These are phyloP conservation scores for Nicotiana obtusifolia DNA, from an alignment of 257 asterid species.

Conservation along the genomic window DNA sequence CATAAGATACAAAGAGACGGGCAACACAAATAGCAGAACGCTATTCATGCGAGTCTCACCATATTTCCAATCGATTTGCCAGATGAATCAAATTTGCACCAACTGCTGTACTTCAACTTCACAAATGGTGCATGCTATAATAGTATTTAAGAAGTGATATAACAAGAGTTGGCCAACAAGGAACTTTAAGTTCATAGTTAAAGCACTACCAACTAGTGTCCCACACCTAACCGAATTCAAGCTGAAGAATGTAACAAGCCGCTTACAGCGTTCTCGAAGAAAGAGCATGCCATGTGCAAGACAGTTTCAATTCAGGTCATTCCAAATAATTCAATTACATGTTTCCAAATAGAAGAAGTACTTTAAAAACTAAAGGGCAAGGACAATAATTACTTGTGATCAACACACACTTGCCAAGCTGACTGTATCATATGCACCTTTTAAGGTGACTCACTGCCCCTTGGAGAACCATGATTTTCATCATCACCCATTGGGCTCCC, in stretches of 20 bases:
- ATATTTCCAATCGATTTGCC: not conserved
- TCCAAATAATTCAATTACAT: not conserved
- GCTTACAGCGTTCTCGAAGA: not conserved
- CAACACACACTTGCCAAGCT: not conserved
- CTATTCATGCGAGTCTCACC: not conserved
- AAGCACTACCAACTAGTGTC: not conserved
- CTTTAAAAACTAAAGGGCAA: not conserved
- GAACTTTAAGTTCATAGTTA: not conserved
- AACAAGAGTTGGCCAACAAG: not conserved
- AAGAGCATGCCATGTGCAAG: not conserved
- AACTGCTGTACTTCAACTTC: not conserved
- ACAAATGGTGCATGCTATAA: not conserved
- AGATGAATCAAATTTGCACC: not conserved
- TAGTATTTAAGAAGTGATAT: not conserved
- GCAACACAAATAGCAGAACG: not conserved
- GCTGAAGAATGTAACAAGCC: not conserved
- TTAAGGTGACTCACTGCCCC: conserved; percentile 38
- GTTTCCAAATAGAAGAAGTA: not conserved
- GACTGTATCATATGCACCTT: not conserved
- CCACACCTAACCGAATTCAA: not conserved
- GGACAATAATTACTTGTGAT: not conserved
- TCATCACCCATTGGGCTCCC: conserved; percentile 19
- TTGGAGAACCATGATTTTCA: conserved; percentile 35
- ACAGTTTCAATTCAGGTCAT: not conserved
- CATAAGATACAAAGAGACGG: not conserved